These are phyloP conservation scores for Chlamydomonas asymmetrica DNA, from an alignment of 139 green algal genomes.

Conservation along the genomic window DNA sequence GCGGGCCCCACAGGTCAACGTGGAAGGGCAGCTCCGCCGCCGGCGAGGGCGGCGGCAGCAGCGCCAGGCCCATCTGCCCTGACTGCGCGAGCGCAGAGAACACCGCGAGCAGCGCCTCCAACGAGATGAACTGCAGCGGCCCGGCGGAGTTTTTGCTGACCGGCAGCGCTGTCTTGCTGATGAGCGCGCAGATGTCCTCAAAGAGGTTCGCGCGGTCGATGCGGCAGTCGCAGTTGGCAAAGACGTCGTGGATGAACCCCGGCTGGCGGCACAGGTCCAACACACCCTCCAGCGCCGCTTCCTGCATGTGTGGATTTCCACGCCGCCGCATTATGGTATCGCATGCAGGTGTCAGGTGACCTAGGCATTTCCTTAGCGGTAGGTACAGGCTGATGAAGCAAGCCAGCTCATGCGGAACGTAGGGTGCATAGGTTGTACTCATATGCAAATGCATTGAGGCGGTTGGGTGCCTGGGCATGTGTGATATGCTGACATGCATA, in stretches of 20 bases:
- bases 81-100: conserved; percentile 56
- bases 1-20: conserved; percentile 41
- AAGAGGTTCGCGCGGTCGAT: conserved; percentile 79
- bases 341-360: too few relatives aligned
- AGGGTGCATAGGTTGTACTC: too few relatives aligned
- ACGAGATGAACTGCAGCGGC: conserved; percentile 75
- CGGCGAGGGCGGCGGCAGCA: conserved; percentile 21
- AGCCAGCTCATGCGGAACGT: too few relatives aligned
- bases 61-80: conserved; percentile 16
- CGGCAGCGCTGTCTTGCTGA: conserved; percentile 74
- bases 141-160: conserved; percentile 66
- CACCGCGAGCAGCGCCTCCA: conserved; percentile 90
- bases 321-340: too few relatives aligned
- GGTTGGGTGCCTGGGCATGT: too few relatives aligned
- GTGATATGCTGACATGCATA: too few relatives aligned
- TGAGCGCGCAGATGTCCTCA: conserved; percentile 68
- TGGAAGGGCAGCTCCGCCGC: conserved; percentile 49
- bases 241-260: conserved; percentile 84
- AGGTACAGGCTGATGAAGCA: too few relatives aligned
- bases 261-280: conserved; percentile 90
- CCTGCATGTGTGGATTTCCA: too few relatives aligned
- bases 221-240: conserved; percentile 90
- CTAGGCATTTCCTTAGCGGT: too few relatives aligned
- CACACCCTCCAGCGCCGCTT: conserved; percentile 89
- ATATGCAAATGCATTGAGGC: too few relatives aligned